Evolutionary conservation across 1,284 basidiomycete species (phyloP), one percentile per base, ranked within the genome.

Genomic region (Xerocomus cyaneibrunnescens): DNA sequence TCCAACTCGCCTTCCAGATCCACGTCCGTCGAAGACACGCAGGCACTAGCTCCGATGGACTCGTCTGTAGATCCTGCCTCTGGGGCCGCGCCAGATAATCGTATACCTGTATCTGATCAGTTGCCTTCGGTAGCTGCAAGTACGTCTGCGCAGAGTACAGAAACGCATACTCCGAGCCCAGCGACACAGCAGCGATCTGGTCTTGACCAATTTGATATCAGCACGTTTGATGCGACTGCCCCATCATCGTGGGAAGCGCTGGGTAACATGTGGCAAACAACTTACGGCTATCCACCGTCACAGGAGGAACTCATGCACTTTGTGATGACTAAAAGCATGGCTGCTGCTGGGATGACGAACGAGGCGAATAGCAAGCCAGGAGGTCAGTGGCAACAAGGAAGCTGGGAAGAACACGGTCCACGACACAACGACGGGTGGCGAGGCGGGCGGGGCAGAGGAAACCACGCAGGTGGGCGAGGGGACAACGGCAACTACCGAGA

Each of bases 231-330:
- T 74, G 83, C 81, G 51, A 83, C 84, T 10, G 74, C 77, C 40
- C 76, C 88, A 42, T 67, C 78, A 48, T 83, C 86, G 66, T 92
- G 89, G 89, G 81, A 84, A 73, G 77, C 78, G 51, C 76, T 91
- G 48, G 87, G 85, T 61, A 80, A 81, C 62, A 81, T 86, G 74
- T 91, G 87, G 86, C 70, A 77, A 60, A 73, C 75, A 49, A 84
- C 85, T 51, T 71, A 87, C 67, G 85, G 85, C 34, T 76, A 78
- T 60, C 44, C 74, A 58, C 88, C 88, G 25, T 77, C 85, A 52
- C 81, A 84, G 61, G 84, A 88, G 62, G 77, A 89, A 60, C 78
- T 90, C 57, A 83, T 88, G 82, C 77, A 82, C 64, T 85, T 85
- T 64, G 75, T 87, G 53, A 76, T 87, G 74, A 48, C 70, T 37